Evolutionary conservation across 257 asterid genomes (phyloP), one percentile per base, ranked within the genome.

Genomic region (Solanum ahanhuiri): DNA sequence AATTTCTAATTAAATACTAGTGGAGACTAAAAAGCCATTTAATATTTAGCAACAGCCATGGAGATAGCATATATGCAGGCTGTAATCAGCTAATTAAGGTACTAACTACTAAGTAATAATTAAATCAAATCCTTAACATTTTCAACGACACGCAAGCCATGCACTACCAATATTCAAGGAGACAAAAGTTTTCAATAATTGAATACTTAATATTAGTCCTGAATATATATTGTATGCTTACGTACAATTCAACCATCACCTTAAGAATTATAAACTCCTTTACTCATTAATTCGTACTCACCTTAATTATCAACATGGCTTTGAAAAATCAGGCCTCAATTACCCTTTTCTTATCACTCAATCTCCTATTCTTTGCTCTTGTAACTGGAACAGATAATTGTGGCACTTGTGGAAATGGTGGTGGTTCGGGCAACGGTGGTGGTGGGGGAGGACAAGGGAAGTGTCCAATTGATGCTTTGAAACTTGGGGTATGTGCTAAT

Each of bases 401-500:
- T 33, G 79, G 23, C 25, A 71, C 45, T 71, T 71, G 48, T 3
- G 23, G n/a, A 35, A 69, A 69, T 18, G 76, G 60, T 8, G 64
- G 84, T 1, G 60, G 39, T 35, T 35, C 43, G 0, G 83, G 83
- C 18, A 33, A 33, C 5, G 35, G 35, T 17, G 75, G 60, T 4
- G 63, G 84, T 1, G 60, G 54, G 30, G 37, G 7, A 67, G 57
- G 31, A 5, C 87, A 64, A 20, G 73, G 28, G 7, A 85, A 3
- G 8, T 91, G 93, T 85, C 89, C 90, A 0, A 88, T n/a, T 2
- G 88, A 88, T 51, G 83, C 85, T 72, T 17, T 91, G 12, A 77
- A 85, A 43, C 88, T 91, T 25, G 89, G 90, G 0, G 90, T 88
- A 17, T 91, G 93, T 37, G 89, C 89, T 7, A 83, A 77, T 10